These are phyloP conservation scores for Saccharomyces pastorianus DNA, from an alignment of 1,139 yeast genomes.

Conservation along the genomic window DNA sequence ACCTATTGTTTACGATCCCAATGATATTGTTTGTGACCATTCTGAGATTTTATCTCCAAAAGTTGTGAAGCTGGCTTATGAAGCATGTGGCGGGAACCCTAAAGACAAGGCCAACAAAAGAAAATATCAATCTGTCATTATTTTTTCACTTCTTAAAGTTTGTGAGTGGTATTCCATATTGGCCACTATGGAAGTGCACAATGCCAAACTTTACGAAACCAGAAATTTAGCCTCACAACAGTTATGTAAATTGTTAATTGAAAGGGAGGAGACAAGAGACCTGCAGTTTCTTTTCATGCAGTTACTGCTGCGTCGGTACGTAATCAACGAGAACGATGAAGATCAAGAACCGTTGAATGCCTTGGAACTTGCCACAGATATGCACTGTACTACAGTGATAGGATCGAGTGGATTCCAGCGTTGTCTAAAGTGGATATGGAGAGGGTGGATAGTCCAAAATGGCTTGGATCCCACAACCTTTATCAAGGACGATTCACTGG, in stretches of 20 bases:
- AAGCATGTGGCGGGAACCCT: slow-evolving; percentile 79
- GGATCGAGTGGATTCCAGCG: slow-evolving; percentile 77
- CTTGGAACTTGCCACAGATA: slow-evolving; percentile 76
- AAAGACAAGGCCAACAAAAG: slow-evolving; percentile 50
- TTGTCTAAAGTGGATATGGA: slow-evolving; percentile 85
- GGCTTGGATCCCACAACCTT: slow-evolving; percentile 60
- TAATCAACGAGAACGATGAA: slow-evolving; percentile 53
- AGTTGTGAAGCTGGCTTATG: slow-evolving; percentile 52
- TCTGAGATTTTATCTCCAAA: slow-evolving; percentile 55
- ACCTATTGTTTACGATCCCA: slow-evolving; percentile 51
- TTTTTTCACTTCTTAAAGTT: slow-evolving; percentile 65
- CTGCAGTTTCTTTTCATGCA: slow-evolving; percentile 61
- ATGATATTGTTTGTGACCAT: slow-evolving; percentile 46
- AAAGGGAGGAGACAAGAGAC: slow-evolving; percentile 45
- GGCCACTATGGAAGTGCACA: slow-evolving; percentile 54
- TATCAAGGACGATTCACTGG: slow-evolving; percentile 53
- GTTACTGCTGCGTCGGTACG: slow-evolving; percentile 69
- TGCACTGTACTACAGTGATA: slow-evolving; percentile 71
- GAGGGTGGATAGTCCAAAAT: slow-evolving; percentile 84
- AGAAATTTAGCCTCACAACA: slow-evolving; percentile 66
- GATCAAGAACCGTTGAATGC: slow-evolving; percentile 63
- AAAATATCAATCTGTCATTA: slow-evolving; percentile 58
- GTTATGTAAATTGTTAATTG: slow-evolving; percentile 64
- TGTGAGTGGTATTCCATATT: slow-evolving; percentile 69
- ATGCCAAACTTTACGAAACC: slow-evolving; percentile 52